Evolutionary conservation across 78 protist genomes (phyloP).

Genomic region (Trichosphaerium sp.): DNA sequence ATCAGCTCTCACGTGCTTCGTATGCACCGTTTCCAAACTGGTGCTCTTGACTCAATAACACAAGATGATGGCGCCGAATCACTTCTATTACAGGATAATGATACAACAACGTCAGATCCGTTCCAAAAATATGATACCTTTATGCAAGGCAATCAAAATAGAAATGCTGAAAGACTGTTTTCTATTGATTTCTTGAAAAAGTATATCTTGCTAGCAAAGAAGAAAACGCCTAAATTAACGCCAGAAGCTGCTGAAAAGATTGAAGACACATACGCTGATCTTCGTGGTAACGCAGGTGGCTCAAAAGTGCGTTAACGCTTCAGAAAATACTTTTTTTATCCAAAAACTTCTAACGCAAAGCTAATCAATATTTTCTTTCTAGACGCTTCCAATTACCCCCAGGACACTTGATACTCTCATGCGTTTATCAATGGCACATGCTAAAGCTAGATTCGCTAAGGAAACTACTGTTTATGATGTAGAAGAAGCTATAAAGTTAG

Average conservation of each 20-base stretch:
- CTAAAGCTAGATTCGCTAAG: slow-evolving; percentile 70
- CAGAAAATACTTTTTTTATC: slow-evolving; percentile 7
- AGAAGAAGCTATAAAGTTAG: slow-evolving; percentile 25
- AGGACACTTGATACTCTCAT: slow-evolving; percentile 95
- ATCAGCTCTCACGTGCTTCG: slow-evolving; percentile 79
- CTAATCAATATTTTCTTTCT: not conserved
- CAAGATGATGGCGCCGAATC: not conserved
- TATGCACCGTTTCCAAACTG: slow-evolving; percentile 56
- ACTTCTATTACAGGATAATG: not conserved
- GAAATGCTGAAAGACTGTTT: slow-evolving; percentile 6
- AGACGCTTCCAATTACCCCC: slow-evolving; percentile 87
- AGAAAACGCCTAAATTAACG: slow-evolving; percentile 34
- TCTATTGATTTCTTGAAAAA: slow-evolving; percentile 51
- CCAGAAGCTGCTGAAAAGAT: slow-evolving; percentile 26
- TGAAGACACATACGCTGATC: slow-evolving; percentile 7
- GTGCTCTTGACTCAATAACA: not conserved
- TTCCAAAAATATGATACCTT: slow-evolving; percentile 20
- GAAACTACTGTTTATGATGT: slow-evolving; percentile 16
- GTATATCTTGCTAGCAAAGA: slow-evolving; percentile 56
- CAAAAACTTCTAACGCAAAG: slow-evolving; percentile 1
- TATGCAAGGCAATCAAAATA: slow-evolving; percentile 11
- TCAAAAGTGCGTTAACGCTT: too few species aligned
- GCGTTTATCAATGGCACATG: slow-evolving; percentile 93
- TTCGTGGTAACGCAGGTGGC: slow-evolving; percentile 27
- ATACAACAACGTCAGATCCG: not conserved